A percentile compares a stretch with the other conserved stretches of the same genome.
phyloP scores from a whole-genome alignment of 116 monocot genomes.

The Zostera marina region DNA sequence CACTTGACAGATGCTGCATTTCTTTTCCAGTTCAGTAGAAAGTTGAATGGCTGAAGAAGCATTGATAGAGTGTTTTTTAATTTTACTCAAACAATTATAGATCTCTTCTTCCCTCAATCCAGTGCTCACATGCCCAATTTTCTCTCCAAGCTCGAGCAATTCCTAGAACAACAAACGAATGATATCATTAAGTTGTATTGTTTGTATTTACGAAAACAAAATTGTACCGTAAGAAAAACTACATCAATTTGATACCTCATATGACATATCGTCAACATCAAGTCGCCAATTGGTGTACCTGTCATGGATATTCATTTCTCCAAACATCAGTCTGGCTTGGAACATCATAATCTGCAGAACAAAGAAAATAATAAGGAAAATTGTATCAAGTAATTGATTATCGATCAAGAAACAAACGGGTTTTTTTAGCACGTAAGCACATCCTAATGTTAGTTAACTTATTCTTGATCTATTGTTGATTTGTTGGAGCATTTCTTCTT shows the following conservation, averaged over 20 bases:
- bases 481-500: too few species aligned
- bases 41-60: slow-evolving; percentile 13
- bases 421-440: too few species aligned
- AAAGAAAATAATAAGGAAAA: too few species aligned
- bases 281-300: slow-evolving; percentile 65
- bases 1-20: slow-evolving; percentile 93
- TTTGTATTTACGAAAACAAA: neutral
- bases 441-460: too few species aligned
- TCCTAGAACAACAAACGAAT: slow-evolving; percentile 25
- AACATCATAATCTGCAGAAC: slow-evolving; percentile 73
- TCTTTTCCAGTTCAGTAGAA: slow-evolving; percentile 44
- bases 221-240: neutral
- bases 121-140: slow-evolving; percentile 80
- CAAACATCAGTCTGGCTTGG: slow-evolving; percentile 53
- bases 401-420: too few species aligned
- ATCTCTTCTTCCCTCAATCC: slow-evolving; percentile 96
- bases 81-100: slow-evolving; percentile 31
- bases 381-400: neutral
- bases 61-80: slow-evolving; percentile 28
- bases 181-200: neutral
- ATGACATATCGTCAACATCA: slow-evolving; percentile 94
- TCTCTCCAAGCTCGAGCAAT: slow-evolving; percentile 79
- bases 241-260: slow-evolving; percentile 39
- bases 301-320: slow-evolving; percentile 50
- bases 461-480: too few species aligned